Conservation (phyloP, 106 monocot species). For the Phalaenopsis equestris region DNA sequence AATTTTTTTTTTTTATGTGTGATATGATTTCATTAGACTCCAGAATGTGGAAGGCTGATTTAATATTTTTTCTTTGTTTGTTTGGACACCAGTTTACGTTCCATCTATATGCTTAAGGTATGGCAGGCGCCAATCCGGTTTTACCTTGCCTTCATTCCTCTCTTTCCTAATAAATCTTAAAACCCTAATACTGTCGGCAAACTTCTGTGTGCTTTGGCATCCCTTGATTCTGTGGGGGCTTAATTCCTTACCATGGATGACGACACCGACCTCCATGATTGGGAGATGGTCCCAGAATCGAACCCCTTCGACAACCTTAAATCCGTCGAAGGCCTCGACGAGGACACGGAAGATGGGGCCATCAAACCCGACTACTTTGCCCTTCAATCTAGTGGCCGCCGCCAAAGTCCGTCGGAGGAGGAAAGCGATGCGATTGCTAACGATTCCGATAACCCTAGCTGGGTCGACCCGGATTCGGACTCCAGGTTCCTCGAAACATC, state of each 20-base stretch:
- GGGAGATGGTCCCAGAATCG: constrained; percentile 17
- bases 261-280: constrained; percentile 10
- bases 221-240: background rate
- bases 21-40: too few relatives aligned
- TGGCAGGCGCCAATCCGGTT: too few relatives aligned
- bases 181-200: background rate
- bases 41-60: too few relatives aligned
- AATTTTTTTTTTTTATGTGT: too few relatives aligned
- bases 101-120: too few relatives aligned
- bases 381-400: constrained; percentile 10
- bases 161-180: background rate
- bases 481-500: constrained; percentile 9
- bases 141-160: background rate
- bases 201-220: too few relatives aligned
- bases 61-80: too few relatives aligned
- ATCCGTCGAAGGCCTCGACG: background rate
- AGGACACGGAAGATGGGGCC: constrained; percentile 7
- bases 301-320: background rate
- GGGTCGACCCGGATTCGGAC: constrained; percentile 17
- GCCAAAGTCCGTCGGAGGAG: background rate
- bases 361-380: constrained; percentile 39
- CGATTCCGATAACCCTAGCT: constrained; percentile 29
- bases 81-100: too few relatives aligned
- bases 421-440: background rate
- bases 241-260: constrained; percentile 7